Conservation (phyloP, 2,329 filamentous ascomycete species). For the Colletotrichum horii region DNA sequence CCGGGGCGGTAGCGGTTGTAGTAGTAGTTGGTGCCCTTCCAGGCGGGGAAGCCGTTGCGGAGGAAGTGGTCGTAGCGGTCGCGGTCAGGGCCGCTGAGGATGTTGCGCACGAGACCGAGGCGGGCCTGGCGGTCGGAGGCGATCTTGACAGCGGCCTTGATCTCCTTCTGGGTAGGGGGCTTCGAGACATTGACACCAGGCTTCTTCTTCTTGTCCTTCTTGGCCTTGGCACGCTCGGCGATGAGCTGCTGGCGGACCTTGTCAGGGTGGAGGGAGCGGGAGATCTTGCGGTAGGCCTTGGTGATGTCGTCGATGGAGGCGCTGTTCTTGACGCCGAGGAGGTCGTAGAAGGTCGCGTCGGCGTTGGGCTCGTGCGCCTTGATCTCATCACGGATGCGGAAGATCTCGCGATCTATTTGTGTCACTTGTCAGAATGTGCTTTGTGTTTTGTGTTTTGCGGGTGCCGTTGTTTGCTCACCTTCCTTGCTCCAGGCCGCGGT, state of each 20-base stretch:
- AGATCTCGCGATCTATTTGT: slow-evolving; percentile 89
- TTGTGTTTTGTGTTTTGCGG: not conserved
- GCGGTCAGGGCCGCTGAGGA: slow-evolving; percentile 80
- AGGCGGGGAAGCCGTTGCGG: slow-evolving; percentile 88
- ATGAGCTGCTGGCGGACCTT: slow-evolving; percentile 89
- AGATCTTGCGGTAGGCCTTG: slow-evolving; percentile 92
- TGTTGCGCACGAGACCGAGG: slow-evolving; percentile 82
- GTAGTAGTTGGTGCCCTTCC: slow-evolving; percentile 99
- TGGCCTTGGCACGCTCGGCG: slow-evolving; percentile 66
- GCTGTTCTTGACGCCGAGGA: slow-evolving; percentile 75
- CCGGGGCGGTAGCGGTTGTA: slow-evolving; percentile 93
- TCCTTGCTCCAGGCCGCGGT: slow-evolving; percentile 85
- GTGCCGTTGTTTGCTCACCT: slow-evolving; percentile 54
- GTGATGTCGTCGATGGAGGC: slow-evolving; percentile 88
- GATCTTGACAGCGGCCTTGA: slow-evolving; percentile 79
- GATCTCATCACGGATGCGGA: slow-evolving; percentile 90
- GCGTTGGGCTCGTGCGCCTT: slow-evolving; percentile 70
- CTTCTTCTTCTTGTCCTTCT: slow-evolving; percentile 56
- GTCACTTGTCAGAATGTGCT: not conserved
- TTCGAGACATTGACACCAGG: slow-evolving; percentile 71
- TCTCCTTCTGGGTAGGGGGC: slow-evolving; percentile 73
- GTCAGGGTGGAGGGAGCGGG: slow-evolving; percentile 86
- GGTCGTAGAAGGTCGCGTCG: slow-evolving; percentile 91
- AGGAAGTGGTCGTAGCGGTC: slow-evolving; percentile 96
- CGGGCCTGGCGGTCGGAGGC: slow-evolving; percentile 85